phyloP scores from a whole-genome alignment of 805 yeast genomes.

The Starmerella apis region DNA sequence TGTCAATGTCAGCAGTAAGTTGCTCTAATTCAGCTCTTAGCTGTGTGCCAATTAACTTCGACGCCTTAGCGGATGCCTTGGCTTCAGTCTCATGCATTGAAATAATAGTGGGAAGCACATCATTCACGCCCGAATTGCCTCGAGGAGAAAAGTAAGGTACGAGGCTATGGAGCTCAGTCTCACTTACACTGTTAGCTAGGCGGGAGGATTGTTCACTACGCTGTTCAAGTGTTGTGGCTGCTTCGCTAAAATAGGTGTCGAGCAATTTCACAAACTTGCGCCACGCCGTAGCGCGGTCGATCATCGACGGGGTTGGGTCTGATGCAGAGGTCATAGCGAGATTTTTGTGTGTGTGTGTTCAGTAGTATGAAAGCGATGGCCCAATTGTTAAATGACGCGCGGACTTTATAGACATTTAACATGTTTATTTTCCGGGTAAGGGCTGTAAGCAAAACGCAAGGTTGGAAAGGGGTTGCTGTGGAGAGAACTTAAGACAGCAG shows the following conservation, averaged over 20 bases:
- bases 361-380: neutral
- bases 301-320: constrained; percentile 79
- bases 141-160: constrained; percentile 48
- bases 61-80: constrained; percentile 48
- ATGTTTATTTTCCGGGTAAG: neutral
- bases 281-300: constrained; percentile 80
- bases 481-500: neutral
- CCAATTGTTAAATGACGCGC: neutral
- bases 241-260: constrained; percentile 50
- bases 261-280: constrained; percentile 65
- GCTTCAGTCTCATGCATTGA: constrained; percentile 47
- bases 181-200: constrained; percentile 17
- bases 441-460: constrained; percentile 4
- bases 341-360: neutral
- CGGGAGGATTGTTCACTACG: constrained; percentile 45
- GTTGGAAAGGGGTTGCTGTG: constrained; percentile 6
- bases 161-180: constrained; percentile 9
- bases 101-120: constrained; percentile 56
- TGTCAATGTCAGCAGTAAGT: constrained; percentile 60
- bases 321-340: constrained; percentile 43
- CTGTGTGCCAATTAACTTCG: constrained; percentile 45
- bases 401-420: neutral
- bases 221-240: constrained; percentile 36
- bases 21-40: constrained; percentile 59
- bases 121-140: constrained; percentile 75